These are phyloP conservation scores for Cyberlindnera bimundalis DNA, from an alignment of 805 yeast genomes.

Conservation along the genomic window DNA sequence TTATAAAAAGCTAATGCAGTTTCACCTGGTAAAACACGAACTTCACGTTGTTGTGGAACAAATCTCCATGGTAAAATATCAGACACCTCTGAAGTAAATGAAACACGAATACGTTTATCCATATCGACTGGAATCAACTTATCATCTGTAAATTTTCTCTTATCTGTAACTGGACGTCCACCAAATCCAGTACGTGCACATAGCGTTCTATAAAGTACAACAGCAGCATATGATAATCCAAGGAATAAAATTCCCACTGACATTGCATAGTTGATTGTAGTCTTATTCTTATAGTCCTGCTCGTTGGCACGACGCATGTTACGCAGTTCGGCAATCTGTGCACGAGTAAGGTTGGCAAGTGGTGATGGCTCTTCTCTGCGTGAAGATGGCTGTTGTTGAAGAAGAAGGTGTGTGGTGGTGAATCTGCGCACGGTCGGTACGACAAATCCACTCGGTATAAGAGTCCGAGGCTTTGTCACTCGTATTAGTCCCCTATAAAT, in stretches of 20 bases:
- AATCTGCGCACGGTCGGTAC: slow-evolving; percentile 1
- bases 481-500: not conserved
- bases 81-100: slow-evolving; percentile 89
- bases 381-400: slow-evolving; percentile 4
- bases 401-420: slow-evolving; percentile 3
- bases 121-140: slow-evolving; percentile 85
- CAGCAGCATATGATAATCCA: slow-evolving; percentile 84
- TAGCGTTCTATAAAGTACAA: slow-evolving; percentile 85
- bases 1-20: slow-evolving; percentile 94
- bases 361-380: slow-evolving; percentile 7
- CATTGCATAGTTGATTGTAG: slow-evolving; percentile 62
- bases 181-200: slow-evolving; percentile 97
- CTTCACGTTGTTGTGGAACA: slow-evolving; percentile 91
- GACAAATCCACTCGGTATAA: not conserved
- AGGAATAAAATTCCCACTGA: slow-evolving; percentile 69
- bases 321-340: slow-evolving; percentile 24
- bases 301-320: slow-evolving; percentile 20
- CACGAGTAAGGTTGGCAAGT: slow-evolving; percentile 23
- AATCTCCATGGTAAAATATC: slow-evolving; percentile 92
- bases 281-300: slow-evolving; percentile 26
- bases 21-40: slow-evolving; percentile 91
- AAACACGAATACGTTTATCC: slow-evolving; percentile 73
- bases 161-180: slow-evolving; percentile 91
- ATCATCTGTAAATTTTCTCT: slow-evolving; percentile 76
- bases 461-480: too few relatives aligned